A percentile compares a stretch with the other conserved stretches of the same genome.
Conservation (phyloP, 805 yeast genomes). For the Yamadazyma scolyti region DNA sequence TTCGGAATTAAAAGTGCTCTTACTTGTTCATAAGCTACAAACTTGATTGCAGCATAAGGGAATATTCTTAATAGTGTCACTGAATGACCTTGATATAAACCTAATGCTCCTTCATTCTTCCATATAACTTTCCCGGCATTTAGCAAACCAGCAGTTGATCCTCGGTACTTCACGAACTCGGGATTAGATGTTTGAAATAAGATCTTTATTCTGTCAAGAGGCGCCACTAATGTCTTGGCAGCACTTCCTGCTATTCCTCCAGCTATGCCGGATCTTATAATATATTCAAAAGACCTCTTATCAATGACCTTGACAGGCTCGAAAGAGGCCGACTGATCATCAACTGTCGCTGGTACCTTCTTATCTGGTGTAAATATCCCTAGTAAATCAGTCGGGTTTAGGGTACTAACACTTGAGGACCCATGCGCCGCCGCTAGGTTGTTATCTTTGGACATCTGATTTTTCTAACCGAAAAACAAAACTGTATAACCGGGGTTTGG, state of each 20-base stretch:
- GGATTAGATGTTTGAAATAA: conserved; percentile 94
- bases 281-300: conserved; percentile 73
- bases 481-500: too few species aligned
- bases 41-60: conserved; percentile 96
- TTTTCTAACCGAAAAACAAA: too few species aligned
- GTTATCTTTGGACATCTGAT: too few species aligned
- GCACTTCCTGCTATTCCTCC: conserved; percentile 96
- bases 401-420: too few species aligned
- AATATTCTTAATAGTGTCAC: conserved; percentile 88
- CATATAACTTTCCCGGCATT: conserved; percentile 69
- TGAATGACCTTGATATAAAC: conserved; percentile 93
- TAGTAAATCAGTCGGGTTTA: too few species aligned
- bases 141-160: conserved; percentile 72
- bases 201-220: conserved; percentile 91
- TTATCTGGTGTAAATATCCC: too few species aligned
- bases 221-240: conserved; percentile 95
- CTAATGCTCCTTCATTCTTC: conserved; percentile 65
- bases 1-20: conserved; percentile 75
- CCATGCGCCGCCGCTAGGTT: too few species aligned
- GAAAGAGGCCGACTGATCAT: conserved; percentile 28
- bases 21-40: conserved; percentile 93
- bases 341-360: conserved; percentile 11
- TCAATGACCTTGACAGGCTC: conserved; percentile 40
- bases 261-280: conserved; percentile 80
- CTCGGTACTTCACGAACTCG: conserved; percentile 74